Conservation (phyloP, 2,329 filamentous ascomycete genomes). For the Penicillium psychrosexuale region DNA sequence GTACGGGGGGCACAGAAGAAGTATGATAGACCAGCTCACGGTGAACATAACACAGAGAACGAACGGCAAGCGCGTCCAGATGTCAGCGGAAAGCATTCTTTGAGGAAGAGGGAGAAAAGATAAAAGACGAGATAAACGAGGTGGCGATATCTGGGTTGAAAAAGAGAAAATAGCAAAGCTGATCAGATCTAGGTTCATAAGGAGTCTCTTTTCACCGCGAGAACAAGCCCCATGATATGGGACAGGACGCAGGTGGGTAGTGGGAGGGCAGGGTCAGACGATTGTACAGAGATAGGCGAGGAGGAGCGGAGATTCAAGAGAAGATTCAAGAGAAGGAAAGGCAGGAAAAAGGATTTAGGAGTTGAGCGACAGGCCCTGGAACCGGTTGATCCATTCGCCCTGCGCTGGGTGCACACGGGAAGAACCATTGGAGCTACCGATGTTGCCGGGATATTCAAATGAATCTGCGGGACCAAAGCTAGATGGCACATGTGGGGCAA, state of each 20-base stretch:
- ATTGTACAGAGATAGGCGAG: constrained; percentile 1
- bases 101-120: background rate
- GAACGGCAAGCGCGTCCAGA: background rate
- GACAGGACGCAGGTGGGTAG: background rate
- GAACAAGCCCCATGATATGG: background rate
- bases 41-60: background rate
- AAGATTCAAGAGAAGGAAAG: background rate
- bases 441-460: constrained; percentile 32
- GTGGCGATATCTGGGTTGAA: background rate
- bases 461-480: constrained; percentile 41
- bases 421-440: constrained; percentile 35
- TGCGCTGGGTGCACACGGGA: constrained; percentile 35
- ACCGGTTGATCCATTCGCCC: constrained; percentile 61
- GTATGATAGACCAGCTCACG: background rate
- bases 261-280: background rate
- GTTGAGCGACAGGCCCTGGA: constrained; percentile 71
- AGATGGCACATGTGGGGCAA: constrained; percentile 32
- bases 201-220: constrained; percentile 2
- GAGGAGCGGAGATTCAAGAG: background rate
- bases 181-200: constrained; percentile 11
- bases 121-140: background rate
- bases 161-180: background rate
- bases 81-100: background rate
- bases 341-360: constrained; percentile 37
- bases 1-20: background rate